phyloP scores from a whole-genome alignment of 2,329 filamentous ascomycete species.

The Colletotrichum tabaci region DNA sequence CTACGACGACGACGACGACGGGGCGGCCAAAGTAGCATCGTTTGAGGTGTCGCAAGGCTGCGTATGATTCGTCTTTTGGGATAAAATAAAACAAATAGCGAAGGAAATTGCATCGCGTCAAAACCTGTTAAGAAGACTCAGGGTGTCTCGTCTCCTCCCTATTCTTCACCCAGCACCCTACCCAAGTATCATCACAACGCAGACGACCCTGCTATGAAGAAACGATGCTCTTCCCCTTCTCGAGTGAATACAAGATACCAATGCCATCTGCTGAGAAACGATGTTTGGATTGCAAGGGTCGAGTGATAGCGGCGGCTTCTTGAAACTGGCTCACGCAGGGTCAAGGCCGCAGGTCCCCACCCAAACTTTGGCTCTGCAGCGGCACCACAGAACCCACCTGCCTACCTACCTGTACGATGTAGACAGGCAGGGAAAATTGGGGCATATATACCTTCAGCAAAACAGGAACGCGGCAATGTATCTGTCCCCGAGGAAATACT shows the following conservation, averaged over 20 bases:
- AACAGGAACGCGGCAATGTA: slow-evolving; percentile 18
- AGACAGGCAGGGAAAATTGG: too few species aligned
- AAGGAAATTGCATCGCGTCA: background rate
- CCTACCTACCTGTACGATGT: background rate
- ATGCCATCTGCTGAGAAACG: slow-evolving; percentile 15
- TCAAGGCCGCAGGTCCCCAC: slow-evolving; percentile 26
- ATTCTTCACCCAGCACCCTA: too few species aligned
- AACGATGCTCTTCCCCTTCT: too few species aligned
- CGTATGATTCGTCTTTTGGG: background rate
- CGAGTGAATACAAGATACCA: background rate
- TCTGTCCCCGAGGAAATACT: slow-evolving; percentile 24
- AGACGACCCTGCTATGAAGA: too few species aligned
- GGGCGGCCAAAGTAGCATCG: background rate
- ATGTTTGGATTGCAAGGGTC: slow-evolving; percentile 36
- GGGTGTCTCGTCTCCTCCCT: too few species aligned
- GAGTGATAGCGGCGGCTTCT: slow-evolving; percentile 32
- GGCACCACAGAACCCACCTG: slow-evolving; percentile 2
- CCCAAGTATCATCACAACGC: too few species aligned
- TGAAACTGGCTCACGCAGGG: slow-evolving; percentile 42
- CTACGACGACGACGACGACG: slow-evolving; percentile 6
- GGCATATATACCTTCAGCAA: background rate
- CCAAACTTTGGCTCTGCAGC: slow-evolving; percentile 30
- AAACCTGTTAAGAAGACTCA: background rate
- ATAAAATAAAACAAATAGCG: too few species aligned
- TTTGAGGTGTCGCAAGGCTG: slow-evolving; percentile 2